phyloP scores from a whole-genome alignment of 768 basidiomycete species.

The Amanita exitialis region DNA sequence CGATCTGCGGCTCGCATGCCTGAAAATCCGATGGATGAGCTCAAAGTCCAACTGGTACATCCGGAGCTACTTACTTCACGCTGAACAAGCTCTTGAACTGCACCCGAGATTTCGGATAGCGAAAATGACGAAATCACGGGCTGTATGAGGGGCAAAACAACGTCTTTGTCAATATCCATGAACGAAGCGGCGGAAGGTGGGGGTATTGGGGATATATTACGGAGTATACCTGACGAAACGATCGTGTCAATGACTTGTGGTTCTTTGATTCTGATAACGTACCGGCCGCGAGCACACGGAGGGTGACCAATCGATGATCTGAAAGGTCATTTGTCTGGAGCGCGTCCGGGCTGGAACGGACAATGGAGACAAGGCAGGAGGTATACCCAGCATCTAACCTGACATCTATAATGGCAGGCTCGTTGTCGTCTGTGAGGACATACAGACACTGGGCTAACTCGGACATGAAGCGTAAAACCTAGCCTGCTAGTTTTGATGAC shows the following conservation, averaged over 20 bases:
- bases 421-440: constrained; percentile 87
- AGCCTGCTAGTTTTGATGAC: constrained; percentile 8
- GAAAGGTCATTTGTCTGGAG: constrained; percentile 29
- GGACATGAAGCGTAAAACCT: background rate
- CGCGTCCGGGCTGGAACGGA: constrained; percentile 24
- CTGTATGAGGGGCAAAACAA: constrained; percentile 61
- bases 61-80: constrained; percentile 31
- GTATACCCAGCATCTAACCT: constrained; percentile 50
- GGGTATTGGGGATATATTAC: constrained; percentile 69
- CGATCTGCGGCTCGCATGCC: constrained; percentile 40
- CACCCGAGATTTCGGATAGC: constrained; percentile 36
- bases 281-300: constrained; percentile 71
- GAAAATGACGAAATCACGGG: constrained; percentile 56
- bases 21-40: constrained; percentile 15
- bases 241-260: background rate
- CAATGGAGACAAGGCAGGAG: constrained; percentile 56
- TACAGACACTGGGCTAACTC: constrained; percentile 80
- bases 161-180: constrained; percentile 60
- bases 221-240: constrained; percentile 48
- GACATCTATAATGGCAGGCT: constrained; percentile 58
- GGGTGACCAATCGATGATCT: constrained; percentile 38
- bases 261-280: constrained; percentile 10
- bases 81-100: constrained; percentile 40
- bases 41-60: background rate
- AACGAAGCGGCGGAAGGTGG: constrained; percentile 52